Percentiles rank a stretch among this genome's conserved stretches.
phyloP scores from a whole-genome alignment of 2,329 filamentous ascomycete species.

The Metarhizium guizhouense region DNA sequence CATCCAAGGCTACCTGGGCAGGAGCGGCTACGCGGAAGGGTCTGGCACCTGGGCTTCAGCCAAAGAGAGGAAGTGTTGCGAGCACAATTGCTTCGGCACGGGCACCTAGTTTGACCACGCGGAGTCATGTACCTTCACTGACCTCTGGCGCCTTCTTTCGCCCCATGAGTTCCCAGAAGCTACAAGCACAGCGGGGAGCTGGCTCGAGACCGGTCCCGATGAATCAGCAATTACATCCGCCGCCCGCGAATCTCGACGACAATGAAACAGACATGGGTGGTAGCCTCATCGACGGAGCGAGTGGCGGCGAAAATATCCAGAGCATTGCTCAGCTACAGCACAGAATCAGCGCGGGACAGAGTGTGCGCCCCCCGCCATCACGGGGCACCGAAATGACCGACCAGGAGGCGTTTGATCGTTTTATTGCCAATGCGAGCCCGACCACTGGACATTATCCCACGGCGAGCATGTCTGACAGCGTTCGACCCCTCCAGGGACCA shows the following conservation, averaged over 20 bases:
- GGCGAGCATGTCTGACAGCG: constrained; percentile 66
- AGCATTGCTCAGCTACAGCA: constrained; percentile 29
- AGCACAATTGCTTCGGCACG: constrained; percentile 40
- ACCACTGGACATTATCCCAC: constrained; percentile 47
- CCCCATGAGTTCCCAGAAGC: constrained; percentile 91
- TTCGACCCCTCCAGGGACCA: constrained; percentile 60
- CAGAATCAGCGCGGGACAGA: constrained; percentile 29
- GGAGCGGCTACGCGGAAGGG: constrained; percentile 48
- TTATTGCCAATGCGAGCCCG: constrained; percentile 67
- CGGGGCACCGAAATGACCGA: constrained; percentile 77
- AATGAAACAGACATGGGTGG: constrained; percentile 35
- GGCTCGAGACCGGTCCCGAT: constrained; percentile 35
- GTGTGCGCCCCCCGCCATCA: constrained; percentile 56
- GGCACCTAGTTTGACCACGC: constrained; percentile 54
- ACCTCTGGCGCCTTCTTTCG: constrained; percentile 88
- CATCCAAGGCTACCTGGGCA: constrained; percentile 37
- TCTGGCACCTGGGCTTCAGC: constrained; percentile 30
- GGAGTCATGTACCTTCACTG: constrained; percentile 83
- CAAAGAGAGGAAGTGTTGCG: constrained; percentile 33
- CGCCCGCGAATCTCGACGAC: constrained; percentile 25
- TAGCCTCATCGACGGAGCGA: constrained; percentile 32
- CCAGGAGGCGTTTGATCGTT: constrained; percentile 58
- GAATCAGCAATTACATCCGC: constrained; percentile 25
- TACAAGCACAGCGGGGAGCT: constrained; percentile 77
- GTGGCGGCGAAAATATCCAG: constrained; percentile 49